These are phyloP conservation scores for Hypocreales sp. DNA, from an alignment of 2,329 filamentous ascomycete genomes.

Conservation along the genomic window DNA sequence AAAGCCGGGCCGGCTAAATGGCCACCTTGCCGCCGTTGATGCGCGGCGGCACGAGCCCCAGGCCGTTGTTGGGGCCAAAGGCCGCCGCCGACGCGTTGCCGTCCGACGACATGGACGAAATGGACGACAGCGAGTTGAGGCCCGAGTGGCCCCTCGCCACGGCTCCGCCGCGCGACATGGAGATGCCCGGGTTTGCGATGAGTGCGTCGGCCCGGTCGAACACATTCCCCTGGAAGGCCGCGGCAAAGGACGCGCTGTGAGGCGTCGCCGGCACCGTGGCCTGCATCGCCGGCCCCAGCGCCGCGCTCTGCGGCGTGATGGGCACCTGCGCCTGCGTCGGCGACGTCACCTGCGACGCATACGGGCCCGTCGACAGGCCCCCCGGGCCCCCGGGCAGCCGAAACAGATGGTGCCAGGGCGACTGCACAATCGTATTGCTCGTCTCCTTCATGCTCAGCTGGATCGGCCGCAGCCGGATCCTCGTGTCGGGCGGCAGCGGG, in stretches of 20 bases:
- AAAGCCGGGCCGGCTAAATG: constrained; percentile 10
- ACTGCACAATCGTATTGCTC: constrained; percentile 50
- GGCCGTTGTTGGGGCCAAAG: constrained; percentile 15
- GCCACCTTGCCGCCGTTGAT: constrained; percentile 22
- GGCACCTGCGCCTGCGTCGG: constrained; percentile 28
- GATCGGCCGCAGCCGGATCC: constrained; percentile 60
- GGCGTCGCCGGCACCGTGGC: constrained; percentile 70
- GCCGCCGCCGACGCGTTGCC: constrained; percentile 16
- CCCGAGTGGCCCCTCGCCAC: constrained; percentile 26
- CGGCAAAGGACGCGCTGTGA: constrained; percentile 38
- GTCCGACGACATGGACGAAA: constrained; percentile 25
- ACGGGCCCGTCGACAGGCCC: constrained; percentile 7
- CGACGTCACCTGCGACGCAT: constrained; percentile 11
- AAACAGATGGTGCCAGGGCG: constrained; percentile 37
- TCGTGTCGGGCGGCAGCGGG: constrained; percentile 49
- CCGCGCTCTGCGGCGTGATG: constrained; percentile 79
- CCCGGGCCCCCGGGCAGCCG: constrained; percentile 4
- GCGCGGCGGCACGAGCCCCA: constrained; percentile 16
- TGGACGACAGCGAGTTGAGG: constrained; percentile 22
- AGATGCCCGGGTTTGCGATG: constrained; percentile 40
- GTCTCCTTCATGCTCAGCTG: constrained; percentile 75
- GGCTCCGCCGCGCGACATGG: constrained; percentile 36
- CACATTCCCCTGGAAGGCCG: constrained; percentile 40
- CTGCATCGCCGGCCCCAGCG: constrained; percentile 77
- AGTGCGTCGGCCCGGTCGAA: constrained; percentile 44